These are phyloP conservation scores for Cystobasidiaceae sp. DNA, from an alignment of 1,284 basidiomycete genomes.

Conservation along the genomic window DNA sequence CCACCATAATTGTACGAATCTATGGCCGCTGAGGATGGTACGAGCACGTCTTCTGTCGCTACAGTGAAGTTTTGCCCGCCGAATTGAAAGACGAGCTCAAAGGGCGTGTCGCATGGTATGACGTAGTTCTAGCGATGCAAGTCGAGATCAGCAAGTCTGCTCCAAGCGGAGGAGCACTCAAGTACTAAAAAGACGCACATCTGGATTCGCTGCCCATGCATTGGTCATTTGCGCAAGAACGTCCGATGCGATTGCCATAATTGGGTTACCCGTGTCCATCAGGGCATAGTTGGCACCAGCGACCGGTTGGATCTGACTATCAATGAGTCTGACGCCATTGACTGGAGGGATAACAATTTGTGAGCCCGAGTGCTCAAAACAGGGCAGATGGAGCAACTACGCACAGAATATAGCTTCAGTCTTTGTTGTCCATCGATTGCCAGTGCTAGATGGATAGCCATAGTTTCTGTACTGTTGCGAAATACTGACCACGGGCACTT, in stretches of 20 bases:
- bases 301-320: slow-evolving; percentile 22
- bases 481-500: slow-evolving; percentile 15
- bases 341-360: background rate
- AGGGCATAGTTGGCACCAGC: slow-evolving; percentile 24
- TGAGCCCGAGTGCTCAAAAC: too few relatives aligned
- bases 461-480: slow-evolving; percentile 16
- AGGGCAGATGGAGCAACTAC: too few relatives aligned
- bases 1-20: slow-evolving; percentile 28
- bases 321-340: slow-evolving; percentile 21
- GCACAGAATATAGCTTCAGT: slow-evolving; percentile 21
- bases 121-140: slow-evolving; percentile 21
- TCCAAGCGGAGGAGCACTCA: too few relatives aligned
- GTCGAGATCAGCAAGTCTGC: too few relatives aligned
- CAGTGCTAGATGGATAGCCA: slow-evolving; percentile 21
- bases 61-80: slow-evolving; percentile 22
- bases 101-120: slow-evolving; percentile 15
- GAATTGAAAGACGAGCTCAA: slow-evolving; percentile 29
- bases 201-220: slow-evolving; percentile 30
- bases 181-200: slow-evolving; percentile 24
- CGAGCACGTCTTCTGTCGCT: slow-evolving; percentile 18
- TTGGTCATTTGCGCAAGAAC: slow-evolving; percentile 28
- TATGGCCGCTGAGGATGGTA: slow-evolving; percentile 20
- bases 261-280: slow-evolving; percentile 29
- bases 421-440: slow-evolving; percentile 28
- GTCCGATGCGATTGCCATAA: slow-evolving; percentile 22